Conservation (phyloP, 192 early-diverging fungal species). For the Coemansia guatemalensis region DNA sequence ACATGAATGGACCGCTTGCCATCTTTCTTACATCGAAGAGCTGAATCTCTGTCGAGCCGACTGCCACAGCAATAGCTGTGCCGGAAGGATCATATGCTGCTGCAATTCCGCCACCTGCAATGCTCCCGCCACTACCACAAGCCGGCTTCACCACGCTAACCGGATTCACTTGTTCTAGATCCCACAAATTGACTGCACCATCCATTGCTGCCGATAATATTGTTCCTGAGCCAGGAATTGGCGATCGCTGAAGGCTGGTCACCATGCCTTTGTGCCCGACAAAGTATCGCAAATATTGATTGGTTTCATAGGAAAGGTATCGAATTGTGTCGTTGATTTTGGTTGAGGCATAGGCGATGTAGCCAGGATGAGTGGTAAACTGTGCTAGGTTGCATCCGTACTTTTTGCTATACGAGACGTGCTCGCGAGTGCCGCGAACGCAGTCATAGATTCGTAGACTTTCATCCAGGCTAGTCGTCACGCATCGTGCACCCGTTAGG, state of each 20-base stretch:
- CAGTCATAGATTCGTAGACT: constrained; percentile 85
- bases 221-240: constrained; percentile 39
- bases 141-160: constrained; percentile 30
- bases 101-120: constrained; percentile 14
- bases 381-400: constrained; percentile 88
- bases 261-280: constrained; percentile 80
- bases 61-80: constrained; percentile 67
- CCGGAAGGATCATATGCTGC: constrained; percentile 81
- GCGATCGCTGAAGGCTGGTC: constrained; percentile 76
- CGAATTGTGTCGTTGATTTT: constrained; percentile 93
- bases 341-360: constrained; percentile 88
- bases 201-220: constrained; percentile 72
- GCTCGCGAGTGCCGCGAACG: constrained; percentile 67
- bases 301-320: constrained; percentile 93
- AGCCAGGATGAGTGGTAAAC: constrained; percentile 80
- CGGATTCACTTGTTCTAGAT: constrained; percentile 57
- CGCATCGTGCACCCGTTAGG: constrained; percentile 67
- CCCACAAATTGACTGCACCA: constrained; percentile 84
- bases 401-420: constrained; percentile 87
- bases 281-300: constrained; percentile 93
- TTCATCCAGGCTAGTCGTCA: constrained; percentile 85
- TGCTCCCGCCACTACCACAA: background rate
- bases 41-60: constrained; percentile 55
- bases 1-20: constrained; percentile 48
- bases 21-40: constrained; percentile 75